Conservation (phyloP, 805 yeast species). For the Candida khao-thaluensis region DNA sequence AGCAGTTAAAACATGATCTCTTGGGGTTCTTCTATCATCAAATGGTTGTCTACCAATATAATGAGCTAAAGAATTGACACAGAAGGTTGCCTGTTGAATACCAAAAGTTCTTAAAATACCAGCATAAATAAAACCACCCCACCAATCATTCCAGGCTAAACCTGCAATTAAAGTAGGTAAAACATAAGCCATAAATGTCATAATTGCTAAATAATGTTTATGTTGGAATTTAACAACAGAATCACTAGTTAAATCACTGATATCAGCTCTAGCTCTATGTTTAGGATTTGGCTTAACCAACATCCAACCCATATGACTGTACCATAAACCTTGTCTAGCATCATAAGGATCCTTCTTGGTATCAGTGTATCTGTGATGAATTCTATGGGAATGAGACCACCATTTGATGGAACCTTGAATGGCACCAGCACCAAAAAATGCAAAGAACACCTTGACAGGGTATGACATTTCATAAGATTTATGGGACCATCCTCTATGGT, state of each 20-base stretch:
- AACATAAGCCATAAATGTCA: constrained; percentile 60
- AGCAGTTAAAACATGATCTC: constrained; percentile 80
- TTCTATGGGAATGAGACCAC: constrained; percentile 87
- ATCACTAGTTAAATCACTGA: constrained; percentile 71
- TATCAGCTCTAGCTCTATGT: constrained; percentile 78
- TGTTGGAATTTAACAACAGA: constrained; percentile 81
- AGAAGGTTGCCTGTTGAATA: constrained; percentile 84
- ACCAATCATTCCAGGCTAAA: constrained; percentile 54
- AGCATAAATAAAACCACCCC: constrained; percentile 76
- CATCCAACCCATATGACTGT: constrained; percentile 87
- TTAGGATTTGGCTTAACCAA: constrained; percentile 76
- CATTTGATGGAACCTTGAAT: constrained; percentile 84
- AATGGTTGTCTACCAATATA: constrained; percentile 86
- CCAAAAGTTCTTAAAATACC: constrained; percentile 67
- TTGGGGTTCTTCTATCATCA: constrained; percentile 83
- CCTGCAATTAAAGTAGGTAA: constrained; percentile 65
- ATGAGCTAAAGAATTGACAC: constrained; percentile 83
- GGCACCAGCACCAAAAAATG: constrained; percentile 78
- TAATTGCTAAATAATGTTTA: constrained; percentile 65
- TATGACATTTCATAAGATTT: constrained; percentile 63
- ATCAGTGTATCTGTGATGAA: constrained; percentile 85
- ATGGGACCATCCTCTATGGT: constrained; percentile 79
- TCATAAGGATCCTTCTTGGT: constrained; percentile 83
- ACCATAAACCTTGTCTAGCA: constrained; percentile 83
- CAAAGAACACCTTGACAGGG: constrained; percentile 63